phyloP scores from a whole-genome alignment of 352 stramenopile genomes.

The Phytophthora multivora region DNA sequence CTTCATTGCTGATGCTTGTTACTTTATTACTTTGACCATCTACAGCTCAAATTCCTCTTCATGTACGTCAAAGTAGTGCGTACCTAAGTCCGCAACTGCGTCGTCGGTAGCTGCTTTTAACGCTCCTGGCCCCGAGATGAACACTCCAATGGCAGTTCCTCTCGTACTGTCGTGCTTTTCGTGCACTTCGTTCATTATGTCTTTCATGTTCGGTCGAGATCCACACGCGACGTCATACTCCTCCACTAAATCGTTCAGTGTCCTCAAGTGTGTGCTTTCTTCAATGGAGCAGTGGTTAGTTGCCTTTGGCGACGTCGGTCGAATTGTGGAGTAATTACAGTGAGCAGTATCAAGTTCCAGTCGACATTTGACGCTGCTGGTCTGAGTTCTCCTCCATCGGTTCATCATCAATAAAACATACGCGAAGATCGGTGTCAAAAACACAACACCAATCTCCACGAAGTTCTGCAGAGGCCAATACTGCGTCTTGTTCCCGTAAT shows the following conservation, averaged over 20 bases:
- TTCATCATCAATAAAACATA: constrained; percentile 33
- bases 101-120: constrained; percentile 37
- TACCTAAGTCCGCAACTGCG: constrained; percentile 17
- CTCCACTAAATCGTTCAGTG: constrained; percentile 34
- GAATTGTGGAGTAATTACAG: constrained; percentile 27
- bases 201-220: constrained; percentile 34
- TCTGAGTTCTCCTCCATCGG: constrained; percentile 2
- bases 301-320: constrained; percentile 14
- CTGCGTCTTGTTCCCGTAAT: constrained; percentile 36
- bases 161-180: constrained; percentile 3
- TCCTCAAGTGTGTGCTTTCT: constrained; percentile 19
- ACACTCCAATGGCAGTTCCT: constrained; percentile 34
- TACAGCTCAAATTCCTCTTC: constrained; percentile 41
- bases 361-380: constrained; percentile 4
- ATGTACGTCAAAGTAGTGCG: constrained; percentile 29
- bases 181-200: constrained; percentile 37
- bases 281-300: not conserved
- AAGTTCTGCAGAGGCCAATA: constrained; percentile 59
- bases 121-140: constrained; percentile 45
- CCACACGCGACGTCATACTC: constrained; percentile 34
- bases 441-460: constrained; percentile 44
- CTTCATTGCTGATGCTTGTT: not conserved
- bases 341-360: not conserved
- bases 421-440: constrained; percentile 35
- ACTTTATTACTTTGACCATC: not conserved